Evolutionary conservation across 2,329 filamentous ascomycete species (phyloP), one percentile per base, ranked within the genome.

Genomic region (Seiridium cupressi): DNA sequence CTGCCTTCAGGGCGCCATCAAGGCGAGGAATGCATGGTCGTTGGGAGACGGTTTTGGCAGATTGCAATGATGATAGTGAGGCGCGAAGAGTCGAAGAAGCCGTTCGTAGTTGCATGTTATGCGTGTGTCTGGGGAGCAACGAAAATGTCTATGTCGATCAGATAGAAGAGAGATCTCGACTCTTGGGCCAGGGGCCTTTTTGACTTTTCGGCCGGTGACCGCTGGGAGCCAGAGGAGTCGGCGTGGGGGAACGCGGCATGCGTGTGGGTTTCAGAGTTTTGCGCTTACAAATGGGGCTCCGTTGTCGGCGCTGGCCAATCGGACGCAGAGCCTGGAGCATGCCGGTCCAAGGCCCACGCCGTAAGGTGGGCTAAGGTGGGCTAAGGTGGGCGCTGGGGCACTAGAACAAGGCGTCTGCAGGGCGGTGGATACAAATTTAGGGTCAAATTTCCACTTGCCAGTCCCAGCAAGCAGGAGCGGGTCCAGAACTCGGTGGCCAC

Each of bases 251-350:
- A 32, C 47, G 55, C 18, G 18, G 18, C 13, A 48, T 26, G 46
- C 46, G 38, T n/a, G 38, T 59, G 57, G 38, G 57, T 59, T 59
- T 59, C 57, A 59, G 48, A 59, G 57, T 44, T 59, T 59, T 54
- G 10, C 44, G 40, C 18, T 4, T 44, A 54, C 57, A 40, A 40
- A 58, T 51, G 55, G 46, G 55, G 55, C 10, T 11, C 55, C 34
- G 34, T 31, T 38, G n/a, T 31, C 26, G 3, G 3, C n/a, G 18
- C 3, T 4, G 36, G 13, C 55, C 46, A 58, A 58, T 58, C 44
- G 42, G 46, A 51, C n/a, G 3, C 32, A 5, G 4, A 35, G 18
- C 40, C 44, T 42, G 46, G 32, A 40, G 9, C 55, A 58, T 44
- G 44, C 55, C 40, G 35, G 31, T 13, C 13, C 18, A 13, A n/a